Conservation (phyloP, 805 yeast species). For the Cyberlindnera samutprakarnensis region DNA sequence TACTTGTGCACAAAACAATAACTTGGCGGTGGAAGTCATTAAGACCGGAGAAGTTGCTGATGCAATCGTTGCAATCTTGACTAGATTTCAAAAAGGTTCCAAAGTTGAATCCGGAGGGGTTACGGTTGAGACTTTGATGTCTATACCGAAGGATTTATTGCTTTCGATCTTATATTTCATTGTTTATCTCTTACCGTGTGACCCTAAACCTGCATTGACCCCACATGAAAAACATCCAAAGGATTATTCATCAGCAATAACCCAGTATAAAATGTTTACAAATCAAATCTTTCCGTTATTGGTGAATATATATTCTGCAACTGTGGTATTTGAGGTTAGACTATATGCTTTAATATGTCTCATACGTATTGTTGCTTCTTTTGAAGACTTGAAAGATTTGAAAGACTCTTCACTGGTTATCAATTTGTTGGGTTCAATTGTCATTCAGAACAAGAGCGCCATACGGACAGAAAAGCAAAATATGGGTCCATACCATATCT, state of each 20-base stretch:
- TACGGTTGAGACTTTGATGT: slow-evolving; percentile 65
- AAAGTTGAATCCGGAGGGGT: slow-evolving; percentile 20
- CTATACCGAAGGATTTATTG: slow-evolving; percentile 62
- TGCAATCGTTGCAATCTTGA: slow-evolving; percentile 40
- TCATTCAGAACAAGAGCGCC: slow-evolving; percentile 42
- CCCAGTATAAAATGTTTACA: slow-evolving; percentile 29
- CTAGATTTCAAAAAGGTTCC: slow-evolving; percentile 36
- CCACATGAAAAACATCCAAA: slow-evolving; percentile 13
- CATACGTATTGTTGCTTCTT: slow-evolving; percentile 40
- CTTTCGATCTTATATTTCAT: slow-evolving; percentile 47
- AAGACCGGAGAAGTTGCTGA: slow-evolving; percentile 41
- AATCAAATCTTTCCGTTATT: slow-evolving; percentile 43
- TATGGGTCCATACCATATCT: slow-evolving; percentile 27
- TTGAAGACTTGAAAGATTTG: slow-evolving; percentile 27
- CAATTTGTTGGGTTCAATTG: slow-evolving; percentile 49
- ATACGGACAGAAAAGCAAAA: slow-evolving; percentile 19
- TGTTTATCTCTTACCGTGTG: slow-evolving; percentile 49
- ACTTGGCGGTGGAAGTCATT: slow-evolving; percentile 37
- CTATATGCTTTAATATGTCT: slow-evolving; percentile 47
- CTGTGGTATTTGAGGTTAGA: slow-evolving; percentile 62
- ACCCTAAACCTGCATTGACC: slow-evolving; percentile 21
- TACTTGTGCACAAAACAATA: slow-evolving; percentile 33
- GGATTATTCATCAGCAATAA: slow-evolving; percentile 19
- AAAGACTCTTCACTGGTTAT: slow-evolving; percentile 30
- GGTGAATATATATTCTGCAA: slow-evolving; percentile 59